Conservation (phyloP, 2,329 filamentous ascomycete genomes). For the Aaosphaeria arxii region DNA sequence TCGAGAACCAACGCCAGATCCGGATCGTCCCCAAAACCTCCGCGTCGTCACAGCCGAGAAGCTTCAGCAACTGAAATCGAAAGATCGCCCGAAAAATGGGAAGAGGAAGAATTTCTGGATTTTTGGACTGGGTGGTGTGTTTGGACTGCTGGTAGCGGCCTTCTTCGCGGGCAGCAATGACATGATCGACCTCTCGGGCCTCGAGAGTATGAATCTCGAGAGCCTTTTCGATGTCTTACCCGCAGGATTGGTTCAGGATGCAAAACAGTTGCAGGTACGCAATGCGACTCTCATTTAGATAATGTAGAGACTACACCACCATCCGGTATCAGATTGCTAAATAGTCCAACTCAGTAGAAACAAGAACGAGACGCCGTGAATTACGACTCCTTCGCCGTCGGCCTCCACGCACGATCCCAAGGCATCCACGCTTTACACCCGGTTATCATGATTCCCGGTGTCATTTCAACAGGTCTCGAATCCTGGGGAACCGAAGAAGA, state of each 20-base stretch:
- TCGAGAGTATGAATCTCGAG: slow-evolving; percentile 74
- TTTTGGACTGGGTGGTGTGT: slow-evolving; percentile 84
- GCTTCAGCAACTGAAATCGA: slow-evolving; percentile 47
- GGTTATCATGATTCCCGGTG: slow-evolving; percentile 94
- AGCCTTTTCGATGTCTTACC: slow-evolving; percentile 84
- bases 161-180: slow-evolving; percentile 90
- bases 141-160: slow-evolving; percentile 81
- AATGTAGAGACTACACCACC: neutral
- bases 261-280: slow-evolving; percentile 78
- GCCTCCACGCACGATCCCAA: slow-evolving; percentile 75
- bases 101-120: slow-evolving; percentile 79
- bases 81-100: slow-evolving; percentile 38
- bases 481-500: slow-evolving; percentile 89
- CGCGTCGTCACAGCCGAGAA: slow-evolving; percentile 52
- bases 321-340: neutral
- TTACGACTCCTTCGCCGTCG: slow-evolving; percentile 92
- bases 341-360: slow-evolving; percentile 51
- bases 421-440: slow-evolving; percentile 81
- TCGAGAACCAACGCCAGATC: slow-evolving; percentile 37
- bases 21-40: slow-evolving; percentile 42
- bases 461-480: slow-evolving; percentile 95
- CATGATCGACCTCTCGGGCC: slow-evolving; percentile 77
- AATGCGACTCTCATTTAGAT: neutral
- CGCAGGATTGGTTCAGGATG: slow-evolving; percentile 79
- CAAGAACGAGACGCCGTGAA: slow-evolving; percentile 83